Evolutionary conservation across 352 stramenopile genomes (phyloP), one percentile per base, ranked within the genome.

Genomic region (Phytophthora megakarya): DNA sequence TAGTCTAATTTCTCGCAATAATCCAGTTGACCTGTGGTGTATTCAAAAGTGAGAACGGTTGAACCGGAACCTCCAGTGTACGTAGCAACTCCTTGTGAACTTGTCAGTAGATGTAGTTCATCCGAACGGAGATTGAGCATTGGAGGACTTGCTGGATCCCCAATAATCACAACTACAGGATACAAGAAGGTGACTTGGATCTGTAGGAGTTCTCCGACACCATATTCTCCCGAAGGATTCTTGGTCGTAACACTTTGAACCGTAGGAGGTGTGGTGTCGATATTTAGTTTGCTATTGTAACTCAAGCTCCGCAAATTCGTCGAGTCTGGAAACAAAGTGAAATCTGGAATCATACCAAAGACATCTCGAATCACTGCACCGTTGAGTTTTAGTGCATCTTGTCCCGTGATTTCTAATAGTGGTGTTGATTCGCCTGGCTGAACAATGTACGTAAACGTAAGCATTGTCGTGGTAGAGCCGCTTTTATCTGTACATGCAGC

Each of bases 1-100:
- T 96, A 96, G n/a, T 92, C 87, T 0, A 96, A 63, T 0, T 55
- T 40, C 3, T 82, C 65, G 25, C 81, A 86, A 47, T 85, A 89
- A 50, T 95, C 88, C 8, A 66, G 60, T 12, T 77, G 68, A 0
- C 22, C 65, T 9, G 78, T 65, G 1, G 64, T 84, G 52, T 90
- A 93, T 59, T 75, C 61, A 46, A 93, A 92, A 3, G 50, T 69
- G 1, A 93, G 73, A 2, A 70, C 64, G 3, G 30, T 63, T 0
- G 85, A 80, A 4, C 73, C 76, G 0, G 80, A 89, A 3, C 85
- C 85, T 38, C 46, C 63, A n/a, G 73, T n/a, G 51, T 90, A 93
- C 2, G 43, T 54, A 0, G 82, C 82, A 11, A 77, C 51, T 30
- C 77, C 79, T 26, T 82, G 62, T 0, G 53, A 72, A 10, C 64